Base-by-base conservation (phyloP, 257 asterid species). In the Primulina eburnea region DNA sequence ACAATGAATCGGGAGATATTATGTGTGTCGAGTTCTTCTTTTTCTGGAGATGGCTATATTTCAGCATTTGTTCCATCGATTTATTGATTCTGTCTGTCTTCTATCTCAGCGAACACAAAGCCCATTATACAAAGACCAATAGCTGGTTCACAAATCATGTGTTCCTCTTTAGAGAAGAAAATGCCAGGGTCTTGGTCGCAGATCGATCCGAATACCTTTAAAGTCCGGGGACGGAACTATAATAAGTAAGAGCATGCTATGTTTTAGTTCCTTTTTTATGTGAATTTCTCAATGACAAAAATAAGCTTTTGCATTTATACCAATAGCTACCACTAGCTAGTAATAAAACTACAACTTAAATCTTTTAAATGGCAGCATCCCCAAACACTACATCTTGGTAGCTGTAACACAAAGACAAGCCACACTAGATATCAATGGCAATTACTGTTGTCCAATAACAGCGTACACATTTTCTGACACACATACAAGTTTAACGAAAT, bases 171-270 rank as follows among this genome's bases (percentile, higher is more conserved):
- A 50, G 57, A 50, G 57, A 50, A 50, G 57, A 50, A 16, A 14
- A 50, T 50, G 20, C 20, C 57, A 16, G 57, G 57, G 57, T 50
- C 57, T 16, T 50, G 57, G 57, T 50, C 57, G 8, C 57, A 50
- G 57, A 50, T 50, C 52, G 87, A 88, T 62, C 90, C 99, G 6
- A 87, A 59, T 80, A 84, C 77, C 70, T 93, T 93, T 73, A 89
- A 81, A 84, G 92, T 93, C 68, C 97, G 99, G 2, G 96, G 89
- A 30, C 66, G 68, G 60, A 90, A 83, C 75, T 93, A 76, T 75
- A 55, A 75, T 57, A 89, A 80, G 99, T 93, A 76, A 82, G 85
- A 67, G 34, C 55, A 57, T 67, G 10, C 34, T 65, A 35, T 50
- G 17, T 68, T 65, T 64, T 21, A 20, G 57, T 50, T 60, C 38